phyloP scores from a whole-genome alignment of 768 basidiomycete genomes.

The Calocera viscosa region DNA sequence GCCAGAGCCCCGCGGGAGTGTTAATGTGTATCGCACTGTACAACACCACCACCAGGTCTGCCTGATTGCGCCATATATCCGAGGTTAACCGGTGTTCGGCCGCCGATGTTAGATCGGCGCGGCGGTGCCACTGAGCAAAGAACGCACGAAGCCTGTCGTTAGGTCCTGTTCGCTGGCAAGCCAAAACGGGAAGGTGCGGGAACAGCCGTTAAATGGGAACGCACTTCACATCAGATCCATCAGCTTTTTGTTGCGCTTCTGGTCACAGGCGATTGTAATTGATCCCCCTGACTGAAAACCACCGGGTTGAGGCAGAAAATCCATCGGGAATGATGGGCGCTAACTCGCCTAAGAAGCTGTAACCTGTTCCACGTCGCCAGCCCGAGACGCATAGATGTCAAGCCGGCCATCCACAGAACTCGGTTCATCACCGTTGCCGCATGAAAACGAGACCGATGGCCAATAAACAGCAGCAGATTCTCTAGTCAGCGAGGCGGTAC shows the following conservation, averaged over 20 bases:
- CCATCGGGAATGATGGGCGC: not conserved
- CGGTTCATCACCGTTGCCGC: not conserved
- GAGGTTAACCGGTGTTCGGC: not conserved
- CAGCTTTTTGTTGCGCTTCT: not conserved
- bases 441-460: not conserved
- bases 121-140: not conserved
- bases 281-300: not conserved
- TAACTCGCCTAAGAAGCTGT: not conserved
- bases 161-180: not conserved
- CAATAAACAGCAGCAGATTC: not conserved
- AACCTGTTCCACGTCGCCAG: not conserved
- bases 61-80: not conserved
- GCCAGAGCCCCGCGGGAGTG: not conserved
- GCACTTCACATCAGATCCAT: not conserved
- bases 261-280: too few species aligned
- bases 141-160: not conserved
- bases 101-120: not conserved
- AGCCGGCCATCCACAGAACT: not conserved
- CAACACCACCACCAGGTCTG: not conserved
- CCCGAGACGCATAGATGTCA: not conserved
- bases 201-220: not conserved
- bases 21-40: conserved; percentile 2
- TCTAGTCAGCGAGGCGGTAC: not conserved
- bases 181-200: not conserved
- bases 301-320: not conserved